A percentile compares a stretch with the other conserved stretches of the same genome.
Evolutionary conservation across 176 grass and related monocot species (phyloP).

Genomic region (Coix lacrymajobi): DNA sequence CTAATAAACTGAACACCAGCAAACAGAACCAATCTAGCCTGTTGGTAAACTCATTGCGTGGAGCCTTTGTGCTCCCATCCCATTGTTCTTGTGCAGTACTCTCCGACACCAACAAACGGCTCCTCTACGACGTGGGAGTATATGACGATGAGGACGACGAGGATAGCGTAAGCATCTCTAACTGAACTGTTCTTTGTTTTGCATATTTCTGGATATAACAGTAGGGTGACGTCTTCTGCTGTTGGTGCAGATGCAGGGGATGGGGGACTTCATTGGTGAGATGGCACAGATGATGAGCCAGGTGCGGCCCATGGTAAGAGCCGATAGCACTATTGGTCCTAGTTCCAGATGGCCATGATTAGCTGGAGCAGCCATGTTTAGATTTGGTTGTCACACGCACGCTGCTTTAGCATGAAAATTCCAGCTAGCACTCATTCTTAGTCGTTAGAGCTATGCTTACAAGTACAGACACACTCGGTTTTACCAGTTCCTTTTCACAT

Average conservation of each 20-base stretch:
- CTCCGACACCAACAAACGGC: slow-evolving; percentile 81
- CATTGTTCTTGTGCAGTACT: slow-evolving; percentile 72
- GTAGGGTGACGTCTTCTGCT: neutral
- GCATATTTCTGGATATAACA: neutral
- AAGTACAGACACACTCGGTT: neutral
- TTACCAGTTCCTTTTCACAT: neutral
- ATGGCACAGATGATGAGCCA: slow-evolving; percentile 99
- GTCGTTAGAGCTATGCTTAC: neutral
- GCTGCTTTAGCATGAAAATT: neutral
- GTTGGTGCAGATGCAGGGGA: slow-evolving; percentile 47
- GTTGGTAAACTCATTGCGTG: slow-evolving; percentile 43
- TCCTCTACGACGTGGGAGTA: slow-evolving; percentile 86
- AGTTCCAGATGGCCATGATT: neutral
- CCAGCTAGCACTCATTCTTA: neutral
- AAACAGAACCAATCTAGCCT: slow-evolving; percentile 5
- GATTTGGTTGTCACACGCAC: neutral
- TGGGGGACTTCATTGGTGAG: slow-evolving; percentile 91
- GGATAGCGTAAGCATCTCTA: slow-evolving; percentile 22
- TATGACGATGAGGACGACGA: slow-evolving; percentile 74
- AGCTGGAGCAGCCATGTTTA: neutral
- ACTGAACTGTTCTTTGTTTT: neutral
- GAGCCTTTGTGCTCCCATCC: slow-evolving; percentile 37
- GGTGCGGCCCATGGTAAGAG: slow-evolving; percentile 52
- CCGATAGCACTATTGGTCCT: neutral
- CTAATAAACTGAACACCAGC: slow-evolving; percentile 21